These are phyloP conservation scores for Eucalyptus viminalis DNA, from an alignment of 345 rosid genomes.

Conservation along the genomic window DNA sequence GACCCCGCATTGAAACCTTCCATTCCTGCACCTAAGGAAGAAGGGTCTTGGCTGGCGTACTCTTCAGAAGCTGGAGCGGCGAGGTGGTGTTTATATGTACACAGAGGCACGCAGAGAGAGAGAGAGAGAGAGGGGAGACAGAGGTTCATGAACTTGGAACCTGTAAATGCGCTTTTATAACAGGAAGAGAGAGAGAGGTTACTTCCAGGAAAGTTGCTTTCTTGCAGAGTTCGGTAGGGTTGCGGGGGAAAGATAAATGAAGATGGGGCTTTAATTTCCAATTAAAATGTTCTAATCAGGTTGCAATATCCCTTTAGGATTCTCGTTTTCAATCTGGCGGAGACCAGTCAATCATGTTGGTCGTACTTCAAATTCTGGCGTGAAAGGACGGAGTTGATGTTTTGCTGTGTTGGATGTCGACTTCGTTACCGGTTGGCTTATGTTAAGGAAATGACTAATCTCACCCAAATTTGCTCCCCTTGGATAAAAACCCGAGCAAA, in stretches of 20 bases:
- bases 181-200: not conserved
- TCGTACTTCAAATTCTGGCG: not conserved
- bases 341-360: not conserved
- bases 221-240: not conserved
- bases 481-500: not conserved
- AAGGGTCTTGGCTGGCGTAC: not conserved
- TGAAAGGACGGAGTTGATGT: not conserved
- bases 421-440: no score
- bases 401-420: not conserved
- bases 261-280: not conserved
- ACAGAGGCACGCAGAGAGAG: not conserved
- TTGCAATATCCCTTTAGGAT: not conserved
- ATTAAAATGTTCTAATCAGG: not conserved
- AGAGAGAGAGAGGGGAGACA: not conserved
- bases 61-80: not conserved
- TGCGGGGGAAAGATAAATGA: not conserved
- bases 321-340: not conserved
- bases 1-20: not conserved
- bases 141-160: not conserved
- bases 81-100: not conserved
- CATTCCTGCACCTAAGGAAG: not conserved
- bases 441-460: not conserved
- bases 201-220: not conserved
- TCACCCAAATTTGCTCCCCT: not conserved
- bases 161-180: not conserved